Evolutionary conservation across 352 stramenopile genomes (phyloP), one percentile per base, ranked within the genome.

Genomic region (Pythium diclinum): DNA sequence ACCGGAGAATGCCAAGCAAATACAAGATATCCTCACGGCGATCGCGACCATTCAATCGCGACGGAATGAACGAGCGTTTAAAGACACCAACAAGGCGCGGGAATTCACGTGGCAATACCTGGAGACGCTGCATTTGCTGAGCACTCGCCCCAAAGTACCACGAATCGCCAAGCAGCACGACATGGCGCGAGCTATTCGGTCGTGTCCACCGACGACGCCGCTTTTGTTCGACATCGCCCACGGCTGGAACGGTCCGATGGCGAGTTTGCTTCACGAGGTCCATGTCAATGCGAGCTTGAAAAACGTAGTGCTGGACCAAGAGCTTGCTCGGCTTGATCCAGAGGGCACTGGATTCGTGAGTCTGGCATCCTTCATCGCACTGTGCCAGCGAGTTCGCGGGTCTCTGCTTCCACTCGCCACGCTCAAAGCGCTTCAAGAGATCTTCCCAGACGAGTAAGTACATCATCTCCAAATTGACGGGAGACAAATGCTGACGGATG

Each of bases 41-140:
- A 87, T 88, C 38, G 73, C 78, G 19, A 56, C 56, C 5, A 75
- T 79, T 28, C 73, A 83, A 33, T 56, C 38, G 6, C 62, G 52
- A 1, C 69, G 74, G 42, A 87, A 83, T 33, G 57, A 70, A 1
- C 60, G 48, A 6, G 75, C 70, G 6, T 82, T 77, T 54, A 67
- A 71, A 28, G 60, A 69, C 36, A 75, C 67, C 0, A 59, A 67
- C 10, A 68, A 76, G n/a, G 71, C 69, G 23, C 65, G 77, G 6
- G 33, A 40, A 3, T 89, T 89, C 67, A 89, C 81, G 2, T 63
- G 56, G 1, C 66, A 79, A 33, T 89, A 82, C 32, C 57, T 89
- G 8, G 65, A 73, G 30, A 81, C 68, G 5, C 54, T 78, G 16
- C 67, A 75, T 40, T 33, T 74, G 7, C 53, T 81, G 46, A 53